phyloP scores from a whole-genome alignment of 2,329 filamentous ascomycete species.

The Coccinonectria pachysandricola region DNA sequence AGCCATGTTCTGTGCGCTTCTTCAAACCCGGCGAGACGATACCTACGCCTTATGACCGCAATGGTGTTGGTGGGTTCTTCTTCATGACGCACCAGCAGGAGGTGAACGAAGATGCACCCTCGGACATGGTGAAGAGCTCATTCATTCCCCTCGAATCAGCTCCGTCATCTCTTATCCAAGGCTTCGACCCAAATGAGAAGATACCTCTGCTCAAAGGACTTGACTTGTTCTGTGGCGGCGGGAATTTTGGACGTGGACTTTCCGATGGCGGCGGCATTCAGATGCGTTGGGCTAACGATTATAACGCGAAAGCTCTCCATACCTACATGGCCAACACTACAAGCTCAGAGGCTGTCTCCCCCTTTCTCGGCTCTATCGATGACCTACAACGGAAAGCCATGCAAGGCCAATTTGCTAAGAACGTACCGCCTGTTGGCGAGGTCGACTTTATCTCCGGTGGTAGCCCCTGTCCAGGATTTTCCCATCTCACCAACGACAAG shows the following conservation, averaged over 20 bases:
- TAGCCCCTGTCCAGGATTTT: constrained; percentile 71
- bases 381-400: constrained; percentile 51
- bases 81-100: constrained; percentile 40
- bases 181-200: constrained; percentile 35
- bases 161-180: constrained; percentile 37
- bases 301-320: constrained; percentile 51
- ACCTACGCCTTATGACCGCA: constrained; percentile 52
- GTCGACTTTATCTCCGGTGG: constrained; percentile 63
- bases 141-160: constrained; percentile 25
- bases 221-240: constrained; percentile 69
- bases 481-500: constrained; percentile 48
- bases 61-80: constrained; percentile 57
- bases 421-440: constrained; percentile 48
- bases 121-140: neutral
- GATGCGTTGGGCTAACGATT: constrained; percentile 61
- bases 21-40: constrained; percentile 37
- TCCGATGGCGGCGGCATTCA: constrained; percentile 59
- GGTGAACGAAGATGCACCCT: constrained; percentile 1
- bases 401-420: constrained; percentile 31
- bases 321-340: constrained; percentile 61
- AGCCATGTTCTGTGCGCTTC: constrained; percentile 50
- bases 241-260: constrained; percentile 65
- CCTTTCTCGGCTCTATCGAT: constrained; percentile 65
- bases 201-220: constrained; percentile 44
- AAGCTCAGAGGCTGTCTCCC: constrained; percentile 29